Evolutionary conservation across 768 basidiomycete species (phyloP).

Genomic region (Tylopilus sp.): DNA sequence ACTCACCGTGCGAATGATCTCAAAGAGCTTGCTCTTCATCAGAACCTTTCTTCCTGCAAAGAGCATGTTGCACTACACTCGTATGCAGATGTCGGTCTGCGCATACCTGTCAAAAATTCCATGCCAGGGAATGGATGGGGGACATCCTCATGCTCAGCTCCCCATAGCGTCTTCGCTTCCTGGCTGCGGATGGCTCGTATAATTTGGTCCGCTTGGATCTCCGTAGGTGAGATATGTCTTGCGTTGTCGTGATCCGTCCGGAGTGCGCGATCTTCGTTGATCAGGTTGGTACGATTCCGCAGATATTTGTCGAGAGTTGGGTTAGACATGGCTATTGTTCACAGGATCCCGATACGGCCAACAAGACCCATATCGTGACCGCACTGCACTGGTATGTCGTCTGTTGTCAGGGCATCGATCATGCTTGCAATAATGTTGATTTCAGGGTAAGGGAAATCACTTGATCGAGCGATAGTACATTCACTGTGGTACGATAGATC

Average conservation of each 20-base stretch:
- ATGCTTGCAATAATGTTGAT: not conserved
- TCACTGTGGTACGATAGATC: not conserved
- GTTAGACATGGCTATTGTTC: constrained; percentile 6
- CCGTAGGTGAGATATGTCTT: constrained; percentile 33
- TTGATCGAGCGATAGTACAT: not conserved
- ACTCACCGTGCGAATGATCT: constrained; percentile 36
- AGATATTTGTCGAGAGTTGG: constrained; percentile 8
- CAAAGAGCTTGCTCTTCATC: constrained; percentile 35
- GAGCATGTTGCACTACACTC: not conserved
- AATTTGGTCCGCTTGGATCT: constrained; percentile 27
- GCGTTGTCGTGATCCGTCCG: constrained; percentile 40
- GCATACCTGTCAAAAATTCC: not conserved
- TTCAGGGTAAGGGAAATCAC: not conserved
- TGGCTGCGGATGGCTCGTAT: not conserved
- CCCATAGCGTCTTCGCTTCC: not conserved
- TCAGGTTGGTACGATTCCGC: constrained; percentile 24
- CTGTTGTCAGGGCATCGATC: not conserved
- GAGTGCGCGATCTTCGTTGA: constrained; percentile 44
- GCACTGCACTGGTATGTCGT: not conserved
- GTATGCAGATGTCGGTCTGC: not conserved
- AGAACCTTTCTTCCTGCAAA: not conserved
- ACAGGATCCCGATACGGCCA: not conserved
- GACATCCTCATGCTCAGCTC: not conserved
- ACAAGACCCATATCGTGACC: not conserved
- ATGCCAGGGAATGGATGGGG: not conserved